Evolutionary conservation across 306 rosid genomes (phyloP).

Genomic region (Begonia peltatifolia): DNA sequence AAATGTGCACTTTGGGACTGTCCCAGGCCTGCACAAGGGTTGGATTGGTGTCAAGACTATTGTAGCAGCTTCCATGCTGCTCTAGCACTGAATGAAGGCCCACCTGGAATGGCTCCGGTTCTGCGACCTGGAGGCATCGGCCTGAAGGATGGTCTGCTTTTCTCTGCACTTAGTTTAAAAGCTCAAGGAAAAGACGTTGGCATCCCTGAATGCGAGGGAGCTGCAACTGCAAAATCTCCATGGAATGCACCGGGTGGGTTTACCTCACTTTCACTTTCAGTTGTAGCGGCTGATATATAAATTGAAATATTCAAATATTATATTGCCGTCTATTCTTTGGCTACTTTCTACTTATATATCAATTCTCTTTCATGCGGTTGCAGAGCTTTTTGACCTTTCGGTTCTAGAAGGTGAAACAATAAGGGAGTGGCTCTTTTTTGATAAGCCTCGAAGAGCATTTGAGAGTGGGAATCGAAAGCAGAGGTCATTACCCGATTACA

Average conservation of each 20-base stretch:
- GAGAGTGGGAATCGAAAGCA: constrained; percentile 99
- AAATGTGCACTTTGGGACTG: constrained; percentile 99
- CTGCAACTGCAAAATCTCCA: constrained; percentile 96
- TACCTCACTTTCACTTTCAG: not conserved
- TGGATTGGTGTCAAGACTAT: constrained; percentile 87
- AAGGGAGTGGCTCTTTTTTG: constrained; percentile 98
- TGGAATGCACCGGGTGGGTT: constrained; percentile 95
- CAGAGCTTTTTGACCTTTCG: constrained; percentile 86
- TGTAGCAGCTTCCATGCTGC: constrained; percentile 93
- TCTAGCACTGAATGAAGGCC: constrained; percentile 92
- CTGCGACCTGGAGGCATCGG: constrained; percentile 93
- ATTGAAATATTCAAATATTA: no score
- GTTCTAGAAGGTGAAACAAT: constrained; percentile 83
- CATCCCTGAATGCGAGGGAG: constrained; percentile 97
- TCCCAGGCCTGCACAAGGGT: constrained; percentile 83
- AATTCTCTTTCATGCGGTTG: not conserved
- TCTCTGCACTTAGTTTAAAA: constrained; percentile 80
- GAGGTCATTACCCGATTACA: constrained; percentile 93
- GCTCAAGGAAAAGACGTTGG: constrained; percentile 92
- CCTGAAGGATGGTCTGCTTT: constrained; percentile 79
- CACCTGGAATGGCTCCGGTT: constrained; percentile 94
- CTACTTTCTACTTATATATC: no score
- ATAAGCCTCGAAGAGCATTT: constrained; percentile 95
- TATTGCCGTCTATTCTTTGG: no score
- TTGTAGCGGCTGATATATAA: no score